Conservation (phyloP, 2,329 filamentous ascomycete genomes). For the Leptographium lundbergii region DNA sequence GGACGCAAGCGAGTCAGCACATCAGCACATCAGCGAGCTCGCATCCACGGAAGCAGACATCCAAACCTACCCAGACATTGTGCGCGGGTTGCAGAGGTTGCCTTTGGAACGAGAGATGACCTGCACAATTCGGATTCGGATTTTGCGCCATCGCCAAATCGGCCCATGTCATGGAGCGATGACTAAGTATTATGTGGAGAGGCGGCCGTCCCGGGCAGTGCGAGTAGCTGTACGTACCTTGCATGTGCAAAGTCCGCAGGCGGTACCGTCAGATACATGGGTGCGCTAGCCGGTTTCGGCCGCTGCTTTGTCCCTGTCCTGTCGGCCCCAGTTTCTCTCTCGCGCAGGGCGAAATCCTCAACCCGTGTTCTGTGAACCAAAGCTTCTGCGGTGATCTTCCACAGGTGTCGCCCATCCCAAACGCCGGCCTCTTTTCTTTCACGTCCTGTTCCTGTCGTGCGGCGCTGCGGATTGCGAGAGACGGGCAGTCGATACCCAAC, state of each 20-base stretch:
- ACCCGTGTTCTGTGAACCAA: neutral
- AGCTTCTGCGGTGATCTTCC: neutral
- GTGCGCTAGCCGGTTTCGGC: neutral
- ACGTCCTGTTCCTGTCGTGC: neutral
- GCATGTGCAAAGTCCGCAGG: too few relatives aligned
- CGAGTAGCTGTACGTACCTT: neutral
- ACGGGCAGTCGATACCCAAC: too few relatives aligned
- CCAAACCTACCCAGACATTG: too few relatives aligned
- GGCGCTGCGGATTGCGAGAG: neutral
- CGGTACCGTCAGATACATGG: neutral
- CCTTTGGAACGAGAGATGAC: too few relatives aligned
- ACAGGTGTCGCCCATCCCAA: neutral
- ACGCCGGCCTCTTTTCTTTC: neutral
- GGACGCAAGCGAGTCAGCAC: neutral
- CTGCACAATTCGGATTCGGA: too few relatives aligned
- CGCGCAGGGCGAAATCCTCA: neutral
- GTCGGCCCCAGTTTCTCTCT: neutral
- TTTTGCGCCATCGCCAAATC: too few relatives aligned
- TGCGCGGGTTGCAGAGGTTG: too few relatives aligned
- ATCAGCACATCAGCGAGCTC: slow-evolving; percentile 1
- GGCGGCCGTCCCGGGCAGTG: too few relatives aligned
- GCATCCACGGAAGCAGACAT: too few relatives aligned
- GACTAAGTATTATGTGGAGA: neutral
- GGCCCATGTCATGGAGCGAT: neutral
- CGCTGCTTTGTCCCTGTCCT: neutral